Base-by-base conservation (phyloP, 192 early-diverging fungal genomes). In the Phycomyces blakesleeanus region DNA sequence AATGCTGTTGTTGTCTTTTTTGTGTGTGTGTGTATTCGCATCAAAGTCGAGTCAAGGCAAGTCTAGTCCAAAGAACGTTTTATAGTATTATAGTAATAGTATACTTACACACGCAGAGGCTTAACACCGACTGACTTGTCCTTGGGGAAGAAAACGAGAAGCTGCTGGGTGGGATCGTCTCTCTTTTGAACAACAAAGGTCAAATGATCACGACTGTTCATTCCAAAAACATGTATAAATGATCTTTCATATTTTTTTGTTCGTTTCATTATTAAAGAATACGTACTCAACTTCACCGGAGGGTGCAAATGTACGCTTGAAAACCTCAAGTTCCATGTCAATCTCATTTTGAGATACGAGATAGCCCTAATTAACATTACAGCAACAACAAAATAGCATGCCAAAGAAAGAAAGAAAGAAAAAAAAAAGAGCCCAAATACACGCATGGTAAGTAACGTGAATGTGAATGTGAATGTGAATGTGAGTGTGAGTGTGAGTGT, bases 141-240 rank as follows among this genome's bases (percentile, higher is more conserved):
- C 38, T 93, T 92, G 10, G 93, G 89, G 82, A 98, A 97, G 67
- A 94, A 94, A 8, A 95, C 89, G 37, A 96, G 83, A 66, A 95
- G 81, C 66, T 92, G 89, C 59, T 92, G 92, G 34, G 82, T 83
- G 5, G 87, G 87, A 70, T 92, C 86, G 64, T 88, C 83, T 64
- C 86, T 82, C 67, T 88, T 89, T 63, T 91, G 85, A 27, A 96
- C 91, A 34, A 92, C 80, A 76, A 95, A 94, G 20, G 88, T 93
- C 75, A 97, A 81, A 4, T 75, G 75, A 16, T 83, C 80, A 26
- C 92, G 89, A 63, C 89, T 90, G 66, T n/a, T n/a, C n/a, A n/a
- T n/a, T n/a, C n/a, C n/a, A 3, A 51, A n/a, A 29, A 57, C 29
- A 34, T 34, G n/a, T n/a, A n/a, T n/a, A 6, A 63, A 51, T 60